Percentiles rank a stretch among this genome's conserved stretches.
Evolutionary conservation across 2,329 filamentous ascomycete species (phyloP).

Genomic region (Aspergillus chevalieri): DNA sequence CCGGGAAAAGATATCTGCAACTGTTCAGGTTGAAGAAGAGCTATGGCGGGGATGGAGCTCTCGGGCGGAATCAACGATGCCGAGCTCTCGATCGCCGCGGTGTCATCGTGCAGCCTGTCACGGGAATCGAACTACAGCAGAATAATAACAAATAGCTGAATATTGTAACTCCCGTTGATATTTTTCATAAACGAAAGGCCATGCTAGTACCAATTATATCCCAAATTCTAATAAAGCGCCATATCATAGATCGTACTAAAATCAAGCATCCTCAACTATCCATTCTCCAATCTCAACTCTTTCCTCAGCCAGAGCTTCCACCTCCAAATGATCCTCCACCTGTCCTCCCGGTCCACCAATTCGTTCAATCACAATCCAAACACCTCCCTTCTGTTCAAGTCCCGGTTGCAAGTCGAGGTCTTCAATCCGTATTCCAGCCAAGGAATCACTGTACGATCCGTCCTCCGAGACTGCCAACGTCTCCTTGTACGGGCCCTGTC

Average conservation of each 20-base stretch:
- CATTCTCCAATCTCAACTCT: slow-evolving; percentile 39
- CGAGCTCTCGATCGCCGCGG: slow-evolving; percentile 1
- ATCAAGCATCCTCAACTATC: slow-evolving; percentile 29
- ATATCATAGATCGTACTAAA: not conserved
- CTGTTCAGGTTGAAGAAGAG: slow-evolving; percentile 1
- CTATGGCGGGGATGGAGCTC: slow-evolving; percentile 19
- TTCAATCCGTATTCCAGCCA: slow-evolving; percentile 60
- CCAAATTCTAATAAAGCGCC: too few relatives aligned
- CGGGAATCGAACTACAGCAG: too few relatives aligned
- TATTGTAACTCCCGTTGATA: not conserved
- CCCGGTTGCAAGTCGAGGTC: slow-evolving; percentile 69
- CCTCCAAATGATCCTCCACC: slow-evolving; percentile 37
- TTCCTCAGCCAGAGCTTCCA: slow-evolving; percentile 40
- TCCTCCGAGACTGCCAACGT: slow-evolving; percentile 62
- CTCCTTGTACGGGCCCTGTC: slow-evolving; percentile 62
- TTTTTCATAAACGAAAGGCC: not conserved
- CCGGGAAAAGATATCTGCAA: slow-evolving; percentile 3
- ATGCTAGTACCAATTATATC: not conserved
- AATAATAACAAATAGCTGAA: not conserved
- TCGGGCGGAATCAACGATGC: slow-evolving; percentile 1
- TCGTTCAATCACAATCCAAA: slow-evolving; percentile 79
- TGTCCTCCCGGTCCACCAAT: slow-evolving; percentile 57
- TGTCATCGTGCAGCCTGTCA: not conserved
- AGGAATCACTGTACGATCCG: slow-evolving; percentile 68
- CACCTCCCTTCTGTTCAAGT: slow-evolving; percentile 49